phyloP scores from a whole-genome alignment of 768 basidiomycete species.

The Kwoniella shandongensis region DNA sequence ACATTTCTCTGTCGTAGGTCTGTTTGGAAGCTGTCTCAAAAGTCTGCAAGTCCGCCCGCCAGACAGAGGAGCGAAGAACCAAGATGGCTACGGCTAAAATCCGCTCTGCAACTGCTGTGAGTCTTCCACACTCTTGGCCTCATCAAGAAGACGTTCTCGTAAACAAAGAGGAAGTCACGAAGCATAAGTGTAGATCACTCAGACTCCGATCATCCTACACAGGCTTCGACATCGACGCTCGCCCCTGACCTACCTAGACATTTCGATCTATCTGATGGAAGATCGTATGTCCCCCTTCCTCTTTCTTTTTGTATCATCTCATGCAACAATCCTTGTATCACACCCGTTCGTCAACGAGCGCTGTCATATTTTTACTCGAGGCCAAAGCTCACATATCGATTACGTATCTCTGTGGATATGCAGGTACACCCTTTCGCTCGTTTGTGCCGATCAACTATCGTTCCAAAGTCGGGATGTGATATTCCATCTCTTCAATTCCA shows the following conservation, averaged over 20 bases:
- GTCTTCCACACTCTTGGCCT: background rate
- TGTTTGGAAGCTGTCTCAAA: too few relatives aligned
- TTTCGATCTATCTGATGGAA: background rate
- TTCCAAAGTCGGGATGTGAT: constrained; percentile 9
- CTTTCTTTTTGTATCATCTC: background rate
- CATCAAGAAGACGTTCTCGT: too few relatives aligned
- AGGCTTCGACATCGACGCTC: constrained; percentile 18
- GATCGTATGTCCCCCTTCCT: background rate
- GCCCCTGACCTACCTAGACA: constrained; percentile 11
- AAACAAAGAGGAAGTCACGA: too few relatives aligned
- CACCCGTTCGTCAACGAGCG: too few relatives aligned
- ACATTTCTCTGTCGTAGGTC: too few relatives aligned
- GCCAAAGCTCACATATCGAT: too few relatives aligned
- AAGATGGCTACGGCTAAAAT: constrained; percentile 19
- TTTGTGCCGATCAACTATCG: constrained; percentile 7
- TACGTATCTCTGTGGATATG: too few relatives aligned
- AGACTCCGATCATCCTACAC: too few relatives aligned
- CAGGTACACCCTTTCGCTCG: constrained; percentile 15
- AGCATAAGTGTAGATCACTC: too few relatives aligned
- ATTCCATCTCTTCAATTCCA: constrained; percentile 21
- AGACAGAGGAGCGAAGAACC: background rate
- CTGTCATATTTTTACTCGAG: too few relatives aligned
- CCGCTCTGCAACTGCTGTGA: constrained; percentile 14
- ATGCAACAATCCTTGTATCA: too few relatives aligned
- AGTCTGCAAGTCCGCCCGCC: too few relatives aligned